Evolutionary conservation across 1,284 basidiomycete species (phyloP), one percentile per base, ranked within the genome.

Genomic region (Leucoagaricus sp.): DNA sequence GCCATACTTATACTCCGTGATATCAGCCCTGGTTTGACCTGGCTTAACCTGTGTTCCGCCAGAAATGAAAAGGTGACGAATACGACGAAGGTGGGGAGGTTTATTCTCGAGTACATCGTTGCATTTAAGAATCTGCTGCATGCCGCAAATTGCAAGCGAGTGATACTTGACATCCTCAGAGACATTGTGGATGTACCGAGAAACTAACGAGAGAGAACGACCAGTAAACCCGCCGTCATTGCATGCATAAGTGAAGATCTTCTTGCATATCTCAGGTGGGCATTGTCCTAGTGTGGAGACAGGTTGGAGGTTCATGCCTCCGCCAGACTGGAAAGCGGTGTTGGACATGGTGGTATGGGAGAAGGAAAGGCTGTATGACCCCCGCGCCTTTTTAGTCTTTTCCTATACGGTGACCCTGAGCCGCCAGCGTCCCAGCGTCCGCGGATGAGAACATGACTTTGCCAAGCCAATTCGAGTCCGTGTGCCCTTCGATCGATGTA

Each of bases 191-290:
- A 71, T 58, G 34, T 54, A 58, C n/a, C 63, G 61, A 19, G 69
- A 73, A 10, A 69, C 68, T 3, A 62, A 55, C n/a, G 70, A 69
- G 15, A 71, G 58, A 7, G 68, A 60, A 17, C 66, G 60, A 12
- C 67, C 71, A 2, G 69, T 71, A 6, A 54, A 50, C n/a, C 71
- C 69, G 55, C 67, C 68, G 58, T 72, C 71, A 29, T 62, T 61
- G 58, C 71, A 72, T 5, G 70, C 65, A n/a, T 60, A 59, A n/a
- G 57, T 50, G 52, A 71, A 69, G 6, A 72, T 64, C 23, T 65
- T 60, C 12, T 62, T 57, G 51, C 62, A 65, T 17, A 72, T 59
- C 52, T 72, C 69, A 6, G 60, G 49, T n/a, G 69, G 65, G 23
- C 64, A 60, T n/a, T 28, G 31, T 9, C 64, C 31, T 54, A 64